A percentile compares a stretch with the other conserved stretches of the same genome.
Conservation (phyloP, 2,329 filamentous ascomycete species). For the Chalaropsis thielavioides region DNA sequence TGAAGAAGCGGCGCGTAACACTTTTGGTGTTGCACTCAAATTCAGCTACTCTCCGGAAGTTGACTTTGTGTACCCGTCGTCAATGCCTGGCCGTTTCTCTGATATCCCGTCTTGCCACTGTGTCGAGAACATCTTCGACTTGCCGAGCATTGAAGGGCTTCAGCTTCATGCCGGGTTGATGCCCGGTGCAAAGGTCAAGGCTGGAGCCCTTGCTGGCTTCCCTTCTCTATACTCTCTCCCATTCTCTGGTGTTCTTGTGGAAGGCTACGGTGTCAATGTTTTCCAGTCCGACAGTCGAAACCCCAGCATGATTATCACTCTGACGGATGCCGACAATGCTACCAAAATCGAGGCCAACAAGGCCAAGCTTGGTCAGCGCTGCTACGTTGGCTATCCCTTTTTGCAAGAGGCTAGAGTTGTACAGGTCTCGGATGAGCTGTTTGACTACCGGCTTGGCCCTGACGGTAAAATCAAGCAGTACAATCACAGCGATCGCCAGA, state of each 20-base stretch:
- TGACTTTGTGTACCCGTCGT: slow-evolving; percentile 75
- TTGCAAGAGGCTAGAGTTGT: slow-evolving; percentile 84
- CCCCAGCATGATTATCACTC: slow-evolving; percentile 85
- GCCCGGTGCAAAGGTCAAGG: slow-evolving; percentile 67
- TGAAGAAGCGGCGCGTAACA: slow-evolving; percentile 70
- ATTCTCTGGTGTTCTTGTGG: slow-evolving; percentile 56
- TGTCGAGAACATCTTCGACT: slow-evolving; percentile 88
- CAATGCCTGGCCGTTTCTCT: slow-evolving; percentile 77
- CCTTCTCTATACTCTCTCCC: slow-evolving; percentile 77
- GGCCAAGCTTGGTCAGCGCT: slow-evolving; percentile 65
- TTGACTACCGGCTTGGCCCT: slow-evolving; percentile 63
- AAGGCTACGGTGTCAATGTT: slow-evolving; percentile 75
- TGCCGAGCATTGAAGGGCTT: slow-evolving; percentile 81
- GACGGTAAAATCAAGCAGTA: slow-evolving; percentile 49
- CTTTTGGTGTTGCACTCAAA: slow-evolving; percentile 82
- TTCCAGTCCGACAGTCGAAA: slow-evolving; percentile 95
- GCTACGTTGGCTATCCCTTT: slow-evolving; percentile 90
- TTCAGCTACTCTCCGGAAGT: slow-evolving; percentile 71
- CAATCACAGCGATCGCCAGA: slow-evolving; percentile 61
- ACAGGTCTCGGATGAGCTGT: slow-evolving; percentile 82
- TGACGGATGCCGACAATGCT: slow-evolving; percentile 58
- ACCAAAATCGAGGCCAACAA: slow-evolving; percentile 60
- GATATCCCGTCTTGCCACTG: slow-evolving; percentile 78
- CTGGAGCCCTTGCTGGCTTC: slow-evolving; percentile 79
- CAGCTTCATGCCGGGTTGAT: slow-evolving; percentile 74